These are phyloP conservation scores for Candida patagonica DNA, from an alignment of 805 yeast species.

Conservation along the genomic window DNA sequence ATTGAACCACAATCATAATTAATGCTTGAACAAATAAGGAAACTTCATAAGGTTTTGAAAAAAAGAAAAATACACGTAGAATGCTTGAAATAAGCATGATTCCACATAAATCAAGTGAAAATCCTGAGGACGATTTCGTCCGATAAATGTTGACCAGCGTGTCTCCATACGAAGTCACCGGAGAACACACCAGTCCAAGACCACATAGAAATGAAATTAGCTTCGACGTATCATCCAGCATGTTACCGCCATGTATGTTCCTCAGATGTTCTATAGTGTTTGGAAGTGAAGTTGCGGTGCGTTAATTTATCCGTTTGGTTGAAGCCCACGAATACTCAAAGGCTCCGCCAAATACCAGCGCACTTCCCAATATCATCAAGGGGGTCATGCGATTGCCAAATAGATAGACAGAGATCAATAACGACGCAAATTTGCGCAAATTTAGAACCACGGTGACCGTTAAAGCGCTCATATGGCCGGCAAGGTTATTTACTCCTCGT, in stretches of 20 bases:
- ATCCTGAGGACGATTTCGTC: conserved; percentile 62
- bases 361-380: conserved; percentile 39
- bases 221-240: too few relatives aligned
- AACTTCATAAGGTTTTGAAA: conserved; percentile 73
- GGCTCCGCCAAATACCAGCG: conserved; percentile 48
- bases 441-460: conserved; percentile 54
- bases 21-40: conserved; percentile 69
- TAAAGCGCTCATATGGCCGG: conserved; percentile 49
- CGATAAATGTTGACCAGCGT: conserved; percentile 62
- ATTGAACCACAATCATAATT: conserved; percentile 78
- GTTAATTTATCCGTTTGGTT: background rate
- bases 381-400: conserved; percentile 39
- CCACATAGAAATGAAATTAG: conserved; percentile 26
- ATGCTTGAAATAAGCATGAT: conserved; percentile 77
- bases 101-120: conserved; percentile 86
- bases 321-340: conserved; percentile 29
- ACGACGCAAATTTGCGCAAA: conserved; percentile 51
- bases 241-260: too few relatives aligned
- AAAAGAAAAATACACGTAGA: conserved; percentile 64
- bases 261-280: background rate
- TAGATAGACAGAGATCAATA: conserved; percentile 44
- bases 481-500: conserved; percentile 56
- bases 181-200: conserved; percentile 67
- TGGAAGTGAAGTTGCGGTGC: background rate
- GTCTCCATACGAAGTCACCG: conserved; percentile 78